phyloP scores from a whole-genome alignment of 805 yeast genomes.

The Candida verbasci region DNA sequence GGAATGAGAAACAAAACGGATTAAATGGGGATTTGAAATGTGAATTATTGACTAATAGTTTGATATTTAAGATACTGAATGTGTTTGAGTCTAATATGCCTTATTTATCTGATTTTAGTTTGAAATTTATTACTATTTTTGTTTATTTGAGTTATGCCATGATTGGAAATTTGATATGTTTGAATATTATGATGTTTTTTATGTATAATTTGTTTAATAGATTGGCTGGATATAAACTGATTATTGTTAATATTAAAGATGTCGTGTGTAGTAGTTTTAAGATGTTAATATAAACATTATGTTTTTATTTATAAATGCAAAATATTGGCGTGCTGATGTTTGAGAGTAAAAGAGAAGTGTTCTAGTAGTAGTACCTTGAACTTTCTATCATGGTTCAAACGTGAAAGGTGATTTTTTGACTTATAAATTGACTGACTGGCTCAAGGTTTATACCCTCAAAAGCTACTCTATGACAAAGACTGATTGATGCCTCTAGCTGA shows the following conservation, averaged over 20 bases:
- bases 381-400: too few relatives aligned
- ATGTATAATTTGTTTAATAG: conserved; percentile 8
- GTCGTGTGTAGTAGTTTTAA: conserved; percentile 4
- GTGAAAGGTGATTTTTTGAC: too few relatives aligned
- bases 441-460: too few relatives aligned
- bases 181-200: conserved; percentile 13
- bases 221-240: conserved; percentile 2
- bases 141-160: conserved; percentile 17
- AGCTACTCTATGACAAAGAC: too few relatives aligned
- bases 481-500: too few relatives aligned
- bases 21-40: conserved; percentile 1
- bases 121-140: conserved; percentile 9
- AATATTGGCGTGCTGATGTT: too few relatives aligned
- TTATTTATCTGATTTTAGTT: background rate
- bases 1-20: background rate
- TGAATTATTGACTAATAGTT: conserved; percentile 6
- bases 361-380: too few relatives aligned
- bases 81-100: conserved; percentile 9
- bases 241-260: conserved; percentile 3
- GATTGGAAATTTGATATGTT: conserved; percentile 17
- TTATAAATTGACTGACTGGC: too few relatives aligned
- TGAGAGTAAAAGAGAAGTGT: too few relatives aligned
- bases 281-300: conserved; percentile 6
- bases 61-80: conserved; percentile 16
- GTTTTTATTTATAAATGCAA: too few relatives aligned